phyloP scores from a whole-genome alignment of 2,329 filamentous ascomycete species.

The Huntiella bhutanensis region DNA sequence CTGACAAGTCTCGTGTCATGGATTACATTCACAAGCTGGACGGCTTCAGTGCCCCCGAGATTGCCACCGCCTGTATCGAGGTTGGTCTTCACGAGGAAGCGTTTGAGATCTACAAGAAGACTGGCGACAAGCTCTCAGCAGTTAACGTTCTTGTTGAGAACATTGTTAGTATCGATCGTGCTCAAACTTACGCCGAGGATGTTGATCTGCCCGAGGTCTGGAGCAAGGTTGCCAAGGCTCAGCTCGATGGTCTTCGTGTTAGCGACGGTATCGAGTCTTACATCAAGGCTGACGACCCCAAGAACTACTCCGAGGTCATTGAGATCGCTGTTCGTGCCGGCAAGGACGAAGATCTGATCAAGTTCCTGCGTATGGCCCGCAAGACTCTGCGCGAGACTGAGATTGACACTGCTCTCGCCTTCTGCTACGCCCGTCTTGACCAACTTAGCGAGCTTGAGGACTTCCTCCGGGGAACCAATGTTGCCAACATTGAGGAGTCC shows the following conservation, averaged over 20 bases:
- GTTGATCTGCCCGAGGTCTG: conserved; percentile 90
- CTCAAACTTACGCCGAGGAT: conserved; percentile 85
- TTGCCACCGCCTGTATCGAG: conserved; percentile 80
- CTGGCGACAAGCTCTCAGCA: conserved; percentile 69
- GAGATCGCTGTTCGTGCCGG: conserved; percentile 88
- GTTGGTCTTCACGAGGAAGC: conserved; percentile 92
- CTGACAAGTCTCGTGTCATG: conserved; percentile 86
- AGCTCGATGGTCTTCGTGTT: conserved; percentile 86
- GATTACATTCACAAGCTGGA: conserved; percentile 88
- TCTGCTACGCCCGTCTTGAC: conserved; percentile 80
- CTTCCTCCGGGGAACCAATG: conserved; percentile 81
- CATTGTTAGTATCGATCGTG: conserved; percentile 93
- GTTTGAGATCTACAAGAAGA: conserved; percentile 98
- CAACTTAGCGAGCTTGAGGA: conserved; percentile 89
- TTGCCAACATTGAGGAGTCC: conserved; percentile 87
- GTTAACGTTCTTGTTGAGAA: conserved; percentile 88
- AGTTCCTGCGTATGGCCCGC: conserved; percentile 88
- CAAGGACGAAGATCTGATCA: conserved; percentile 95
- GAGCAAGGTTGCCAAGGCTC: conserved; percentile 96
- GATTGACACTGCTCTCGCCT: conserved; percentile 85
- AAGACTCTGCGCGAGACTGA: conserved; percentile 88
- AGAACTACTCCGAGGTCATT: conserved; percentile 89
- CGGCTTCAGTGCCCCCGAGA: conserved; percentile 79
- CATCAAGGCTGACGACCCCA: conserved; percentile 82
- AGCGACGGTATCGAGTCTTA: conserved; percentile 91